phyloP scores from a whole-genome alignment of 1,284 basidiomycete genomes.

The Ustilago cynodontis region DNA sequence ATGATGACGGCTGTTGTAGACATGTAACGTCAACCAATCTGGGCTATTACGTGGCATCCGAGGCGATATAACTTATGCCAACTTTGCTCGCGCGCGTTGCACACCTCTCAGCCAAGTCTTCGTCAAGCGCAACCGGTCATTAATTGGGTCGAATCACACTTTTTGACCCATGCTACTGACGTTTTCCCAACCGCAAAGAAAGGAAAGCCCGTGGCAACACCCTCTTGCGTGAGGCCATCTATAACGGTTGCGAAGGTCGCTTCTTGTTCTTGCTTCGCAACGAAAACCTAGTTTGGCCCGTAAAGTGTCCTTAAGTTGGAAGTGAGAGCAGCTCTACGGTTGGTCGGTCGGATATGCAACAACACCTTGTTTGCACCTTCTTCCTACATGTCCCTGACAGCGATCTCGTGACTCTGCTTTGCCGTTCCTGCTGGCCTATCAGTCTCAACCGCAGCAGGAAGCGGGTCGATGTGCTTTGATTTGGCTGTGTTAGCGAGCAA shows the following conservation, averaged over 20 bases:
- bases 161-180: too few species aligned
- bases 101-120: not conserved
- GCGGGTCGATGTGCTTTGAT: too few species aligned
- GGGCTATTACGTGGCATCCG: not conserved
- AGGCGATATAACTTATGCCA: not conserved
- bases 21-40: too few species aligned
- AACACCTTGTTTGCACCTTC: slow-evolving; percentile 11
- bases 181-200: not conserved
- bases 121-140: slow-evolving; percentile 3
- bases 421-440: too few species aligned
- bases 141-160: not conserved
- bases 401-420: not conserved
- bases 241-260: too few species aligned
- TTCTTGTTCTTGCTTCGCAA: too few species aligned
- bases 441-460: too few species aligned
- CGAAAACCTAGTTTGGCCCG: not conserved
- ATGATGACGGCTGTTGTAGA: too few species aligned
- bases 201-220: too few species aligned
- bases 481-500: not conserved
- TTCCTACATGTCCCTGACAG: not conserved
- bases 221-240: too few species aligned
- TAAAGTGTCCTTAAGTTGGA: not conserved
- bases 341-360: slow-evolving; percentile 19
- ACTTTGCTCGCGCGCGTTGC: not conserved
- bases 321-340: not conserved